Conservation (phyloP, 305 asterid genomes). For the Salvia sclarea region DNA sequence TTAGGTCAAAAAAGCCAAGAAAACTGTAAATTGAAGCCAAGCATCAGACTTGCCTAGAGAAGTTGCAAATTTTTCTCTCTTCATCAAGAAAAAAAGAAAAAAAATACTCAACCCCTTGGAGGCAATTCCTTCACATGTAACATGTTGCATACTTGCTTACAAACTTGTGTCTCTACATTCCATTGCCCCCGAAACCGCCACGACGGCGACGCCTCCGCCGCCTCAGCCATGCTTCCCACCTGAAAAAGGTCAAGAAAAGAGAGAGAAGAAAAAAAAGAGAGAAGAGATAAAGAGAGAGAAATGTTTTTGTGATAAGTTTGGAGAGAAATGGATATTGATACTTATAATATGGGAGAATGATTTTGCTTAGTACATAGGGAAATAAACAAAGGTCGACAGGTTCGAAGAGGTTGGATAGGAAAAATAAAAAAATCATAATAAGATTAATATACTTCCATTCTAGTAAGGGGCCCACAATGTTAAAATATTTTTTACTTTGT, state of each 20-base stretch:
- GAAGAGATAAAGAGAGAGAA: background rate
- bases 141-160: slow-evolving; percentile 33
- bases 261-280: background rate
- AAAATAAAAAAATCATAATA: background rate
- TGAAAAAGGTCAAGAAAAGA: background rate
- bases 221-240: background rate
- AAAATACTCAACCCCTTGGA: slow-evolving; percentile 43
- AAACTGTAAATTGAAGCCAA: slow-evolving; percentile 53
- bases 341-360: slow-evolving; percentile 27
- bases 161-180: slow-evolving; percentile 10
- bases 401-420: slow-evolving; percentile 35
- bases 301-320: slow-evolving; percentile 19
- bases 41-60: slow-evolving; percentile 88
- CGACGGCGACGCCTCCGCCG: background rate
- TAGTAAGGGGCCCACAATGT: slow-evolving; percentile 31
- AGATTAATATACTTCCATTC: background rate
- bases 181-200: background rate
- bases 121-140: slow-evolving; percentile 34
- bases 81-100: background rate
- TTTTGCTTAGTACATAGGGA: slow-evolving; percentile 42
- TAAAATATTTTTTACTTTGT: slow-evolving; percentile 27
- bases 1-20: slow-evolving; percentile 3
- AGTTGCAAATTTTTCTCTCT: slow-evolving; percentile 39
- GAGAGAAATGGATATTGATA: slow-evolving; percentile 25
- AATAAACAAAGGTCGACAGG: slow-evolving; percentile 41